Evolutionary conservation across 306 rosid species (phyloP).

Genomic region (Cucurbita maxima): DNA sequence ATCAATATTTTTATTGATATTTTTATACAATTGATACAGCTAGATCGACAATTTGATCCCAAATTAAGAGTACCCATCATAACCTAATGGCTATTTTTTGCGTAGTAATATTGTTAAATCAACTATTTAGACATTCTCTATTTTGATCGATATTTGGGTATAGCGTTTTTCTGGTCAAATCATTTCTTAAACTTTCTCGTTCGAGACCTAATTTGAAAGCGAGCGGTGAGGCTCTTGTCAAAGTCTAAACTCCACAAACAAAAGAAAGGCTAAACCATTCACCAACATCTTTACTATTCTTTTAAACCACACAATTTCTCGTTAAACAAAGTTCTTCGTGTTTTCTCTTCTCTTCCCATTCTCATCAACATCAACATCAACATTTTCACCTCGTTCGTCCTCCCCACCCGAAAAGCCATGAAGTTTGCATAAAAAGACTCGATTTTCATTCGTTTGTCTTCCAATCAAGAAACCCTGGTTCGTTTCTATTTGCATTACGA

Average conservation of each 20-base stretch:
- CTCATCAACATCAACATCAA: neutral
- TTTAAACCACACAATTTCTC: neutral
- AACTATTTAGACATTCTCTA: neutral
- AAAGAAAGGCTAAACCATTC: neutral
- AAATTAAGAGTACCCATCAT: no score
- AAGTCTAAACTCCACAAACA: neutral
- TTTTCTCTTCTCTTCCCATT: neutral
- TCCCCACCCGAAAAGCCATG: neutral
- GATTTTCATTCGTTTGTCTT: neutral
- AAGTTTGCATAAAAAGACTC: neutral
- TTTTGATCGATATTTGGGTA: neutral
- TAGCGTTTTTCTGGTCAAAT: neutral
- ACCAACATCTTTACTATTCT: constrained; percentile 1
- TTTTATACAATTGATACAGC: no score
- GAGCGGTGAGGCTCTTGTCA: neutral
- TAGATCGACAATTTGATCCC: no score
- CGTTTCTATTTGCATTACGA: neutral
- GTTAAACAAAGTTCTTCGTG: neutral
- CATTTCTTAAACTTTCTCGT: neutral
- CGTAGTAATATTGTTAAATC: neutral
- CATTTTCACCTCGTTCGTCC: neutral
- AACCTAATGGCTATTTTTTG: no score
- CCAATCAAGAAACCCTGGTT: neutral
- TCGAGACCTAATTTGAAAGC: neutral
- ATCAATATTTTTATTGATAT: no score